Evolutionary conservation across 768 basidiomycete genomes (phyloP).

Genomic region (Panaeolus cyanescens): DNA sequence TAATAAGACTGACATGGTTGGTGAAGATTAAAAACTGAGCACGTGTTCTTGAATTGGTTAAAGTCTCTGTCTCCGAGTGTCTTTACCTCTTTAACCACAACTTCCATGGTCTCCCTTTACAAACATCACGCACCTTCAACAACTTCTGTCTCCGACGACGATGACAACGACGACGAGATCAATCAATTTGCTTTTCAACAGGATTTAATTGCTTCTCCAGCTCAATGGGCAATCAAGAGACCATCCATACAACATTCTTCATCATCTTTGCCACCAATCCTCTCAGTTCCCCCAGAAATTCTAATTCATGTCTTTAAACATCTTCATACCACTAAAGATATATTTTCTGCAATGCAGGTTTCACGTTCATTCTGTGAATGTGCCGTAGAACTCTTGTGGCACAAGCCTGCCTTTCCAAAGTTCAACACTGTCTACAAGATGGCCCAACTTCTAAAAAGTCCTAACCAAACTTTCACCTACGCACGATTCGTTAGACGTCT

Average conservation of each 20-base stretch:
- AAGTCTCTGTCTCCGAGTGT: slow-evolving; percentile 11
- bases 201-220: slow-evolving; percentile 55
- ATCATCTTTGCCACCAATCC: slow-evolving; percentile 54
- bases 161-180: slow-evolving; percentile 49
- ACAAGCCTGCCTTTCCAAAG: slow-evolving; percentile 78
- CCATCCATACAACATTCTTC: slow-evolving; percentile 17
- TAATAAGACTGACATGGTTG: slow-evolving; percentile 35
- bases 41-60: slow-evolving; percentile 3
- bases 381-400: slow-evolving; percentile 93
- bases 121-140: slow-evolving; percentile 68
- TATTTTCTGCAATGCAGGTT: slow-evolving; percentile 76
- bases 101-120: slow-evolving; percentile 44
- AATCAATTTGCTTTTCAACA: slow-evolving; percentile 56
- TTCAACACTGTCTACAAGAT: slow-evolving; percentile 75
- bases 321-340: slow-evolving; percentile 71
- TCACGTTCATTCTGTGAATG: slow-evolving; percentile 95
- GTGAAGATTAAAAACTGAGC: slow-evolving; percentile 10
- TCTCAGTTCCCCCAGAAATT: slow-evolving; percentile 83
- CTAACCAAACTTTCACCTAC: slow-evolving; percentile 83
- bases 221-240: slow-evolving; percentile 59
- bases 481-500: slow-evolving; percentile 86
- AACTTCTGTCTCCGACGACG: slow-evolving; percentile 79
- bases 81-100: slow-evolving; percentile 23
- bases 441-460: slow-evolving; percentile 64
- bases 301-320: slow-evolving; percentile 91